A percentile compares a stretch with the other conserved stretches of the same genome.
Evolutionary conservation across 495 filamentous ascomycete genomes (phyloP).

Genomic region (Aspergillus baeticus): DNA sequence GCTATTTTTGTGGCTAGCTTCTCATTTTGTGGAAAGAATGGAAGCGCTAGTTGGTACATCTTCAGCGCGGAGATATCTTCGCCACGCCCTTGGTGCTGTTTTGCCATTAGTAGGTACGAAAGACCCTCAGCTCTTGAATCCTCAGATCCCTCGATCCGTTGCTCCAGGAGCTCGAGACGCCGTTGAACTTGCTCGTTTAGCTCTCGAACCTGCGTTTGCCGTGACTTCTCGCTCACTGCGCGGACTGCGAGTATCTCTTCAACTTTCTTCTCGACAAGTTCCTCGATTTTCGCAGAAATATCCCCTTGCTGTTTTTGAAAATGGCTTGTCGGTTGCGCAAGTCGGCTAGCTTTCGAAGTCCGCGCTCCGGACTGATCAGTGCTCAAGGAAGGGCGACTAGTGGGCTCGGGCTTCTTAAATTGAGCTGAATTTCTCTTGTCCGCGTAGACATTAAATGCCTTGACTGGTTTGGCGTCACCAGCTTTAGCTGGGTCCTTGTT

Average conservation of each 20-base stretch:
- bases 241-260: constrained; percentile 80
- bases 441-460: constrained; percentile 79
- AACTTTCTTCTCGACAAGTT: constrained; percentile 88
- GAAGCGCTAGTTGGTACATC: constrained; percentile 82
- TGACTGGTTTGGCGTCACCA: constrained; percentile 66
- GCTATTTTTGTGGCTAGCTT: constrained; percentile 80
- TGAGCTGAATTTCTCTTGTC: constrained; percentile 54
- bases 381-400: constrained; percentile 40
- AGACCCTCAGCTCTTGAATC: constrained; percentile 77
- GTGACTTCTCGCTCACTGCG: constrained; percentile 47
- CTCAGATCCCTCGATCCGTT: constrained; percentile 73
- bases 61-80: constrained; percentile 75
- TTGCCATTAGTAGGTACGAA: constrained; percentile 82
- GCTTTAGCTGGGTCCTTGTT: constrained; percentile 49
- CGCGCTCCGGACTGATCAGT: constrained; percentile 31
- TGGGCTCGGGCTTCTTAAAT: constrained; percentile 38
- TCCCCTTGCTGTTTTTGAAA: constrained; percentile 30
- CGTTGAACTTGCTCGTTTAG: constrained; percentile 76
- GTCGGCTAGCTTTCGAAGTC: constrained; percentile 28
- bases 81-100: constrained; percentile 81
- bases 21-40: constrained; percentile 82
- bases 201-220: constrained; percentile 50
- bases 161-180: constrained; percentile 80
- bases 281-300: constrained; percentile 78
- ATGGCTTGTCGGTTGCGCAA: constrained; percentile 28